These are phyloP conservation scores for Curvularia lunata DNA, from an alignment of 2,329 filamentous ascomycete genomes.

Conservation along the genomic window DNA sequence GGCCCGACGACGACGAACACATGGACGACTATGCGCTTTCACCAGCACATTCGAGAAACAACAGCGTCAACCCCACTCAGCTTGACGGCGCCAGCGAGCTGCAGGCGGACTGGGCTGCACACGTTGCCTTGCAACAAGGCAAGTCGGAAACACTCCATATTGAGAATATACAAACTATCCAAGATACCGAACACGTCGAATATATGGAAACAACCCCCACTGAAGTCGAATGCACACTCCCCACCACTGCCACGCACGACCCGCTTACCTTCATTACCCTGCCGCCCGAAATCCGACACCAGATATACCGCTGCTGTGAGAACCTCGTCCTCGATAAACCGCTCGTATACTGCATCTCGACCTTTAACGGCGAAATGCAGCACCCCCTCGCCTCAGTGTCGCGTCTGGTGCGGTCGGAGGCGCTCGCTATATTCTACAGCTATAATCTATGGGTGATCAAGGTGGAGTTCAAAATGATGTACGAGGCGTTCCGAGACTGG, in stretches of 20 bases:
- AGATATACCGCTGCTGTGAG: conserved; percentile 48
- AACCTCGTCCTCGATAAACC: conserved; percentile 46
- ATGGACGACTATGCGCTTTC: conserved; percentile 42
- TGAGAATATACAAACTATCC: conserved; percentile 6
- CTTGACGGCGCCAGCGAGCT: conserved; percentile 22
- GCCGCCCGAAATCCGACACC: conserved; percentile 46
- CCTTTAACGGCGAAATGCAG: conserved; percentile 46
- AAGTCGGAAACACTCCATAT: conserved; percentile 21
- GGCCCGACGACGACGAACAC: conserved; percentile 33
- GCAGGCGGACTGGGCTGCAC: conserved; percentile 31
- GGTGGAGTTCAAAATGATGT: conserved; percentile 50
- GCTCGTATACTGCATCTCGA: conserved; percentile 51
- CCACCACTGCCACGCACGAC: conserved; percentile 7
- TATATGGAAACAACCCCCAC: background rate
- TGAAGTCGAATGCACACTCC: background rate
- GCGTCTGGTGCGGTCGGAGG: conserved; percentile 45
- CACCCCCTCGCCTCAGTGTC: conserved; percentile 48
- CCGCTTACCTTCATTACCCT: conserved; percentile 45
- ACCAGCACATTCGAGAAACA: conserved; percentile 29
- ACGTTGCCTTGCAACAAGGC: conserved; percentile 16
- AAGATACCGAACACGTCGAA: background rate
- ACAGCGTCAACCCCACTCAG: conserved; percentile 28
- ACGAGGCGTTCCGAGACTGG: conserved; percentile 50
- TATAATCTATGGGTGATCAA: conserved; percentile 51
- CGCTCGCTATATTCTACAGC: conserved; percentile 50